Base-by-base conservation (phyloP, 2,329 filamentous ascomycete genomes). In the Phyllosticta citrichinensis region DNA sequence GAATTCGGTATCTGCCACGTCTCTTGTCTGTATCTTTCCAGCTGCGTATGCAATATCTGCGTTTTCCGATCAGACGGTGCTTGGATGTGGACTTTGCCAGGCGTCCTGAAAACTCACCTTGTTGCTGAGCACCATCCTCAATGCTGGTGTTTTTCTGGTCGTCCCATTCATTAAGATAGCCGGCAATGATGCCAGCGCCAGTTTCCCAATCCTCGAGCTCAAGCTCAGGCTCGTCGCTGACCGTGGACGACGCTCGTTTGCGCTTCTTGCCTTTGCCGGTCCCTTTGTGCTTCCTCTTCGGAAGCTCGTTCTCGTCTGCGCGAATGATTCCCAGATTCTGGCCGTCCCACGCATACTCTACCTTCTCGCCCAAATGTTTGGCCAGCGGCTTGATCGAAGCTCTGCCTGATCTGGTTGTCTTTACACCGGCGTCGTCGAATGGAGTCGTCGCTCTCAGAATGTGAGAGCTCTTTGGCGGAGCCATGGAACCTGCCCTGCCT, bases 311-410 rank as follows among this genome's bases (percentile, higher is more conserved):
- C 40, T 88, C 85, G 62, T 91, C 86, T 1, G 86, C 85, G 51
- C 89, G 86, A 25, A 93, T 83, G 57, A 97, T 83, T 65, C 90
- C 88, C 69, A 89, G 88, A 66, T 93, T 86, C 12, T 82, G 86
- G 1, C 85, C 83, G 24, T 84, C 82, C 19, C 82, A 79, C 57
- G 87, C 85, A 68, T 86, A 89, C 22, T 91, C 83, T 55, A 88
- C 83, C 59, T 83, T 83, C 71, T 97, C 93, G 65, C 91, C 91
- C 67, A 86, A 86, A 93, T 93, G 97, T 71, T 83, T 96, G 25
- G 89, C 85, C 35, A 97, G 75, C 0, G 92, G 94, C 63, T 84
- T 84, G 64, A 90, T 86, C 10, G 89, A 90, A 58, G 85, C 83
- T 61, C 94, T 84, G 2, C 91, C 92, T 12, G 87, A 93, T 59